Conservation (phyloP, 495 filamentous ascomycete genomes). For the Echria macrotheca region DNA sequence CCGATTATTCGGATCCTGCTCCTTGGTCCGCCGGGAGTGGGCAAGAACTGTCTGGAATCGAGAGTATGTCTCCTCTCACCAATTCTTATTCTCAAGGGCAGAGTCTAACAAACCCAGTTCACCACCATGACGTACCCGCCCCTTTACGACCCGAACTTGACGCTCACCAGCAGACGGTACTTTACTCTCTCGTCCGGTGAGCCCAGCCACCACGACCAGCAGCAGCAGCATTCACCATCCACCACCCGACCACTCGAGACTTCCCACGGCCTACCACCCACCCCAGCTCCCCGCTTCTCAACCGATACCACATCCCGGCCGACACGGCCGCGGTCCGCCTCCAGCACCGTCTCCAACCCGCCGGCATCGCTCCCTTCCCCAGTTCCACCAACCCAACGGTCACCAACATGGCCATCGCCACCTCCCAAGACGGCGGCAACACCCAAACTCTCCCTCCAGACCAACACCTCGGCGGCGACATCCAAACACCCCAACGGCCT, state of each 20-base stretch:
- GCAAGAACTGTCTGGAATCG: slow-evolving; percentile 25
- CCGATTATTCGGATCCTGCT: slow-evolving; percentile 23
- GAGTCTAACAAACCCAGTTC: slow-evolving; percentile 13
- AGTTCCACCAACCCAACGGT: not conserved
- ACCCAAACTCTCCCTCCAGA: slow-evolving; percentile 2
- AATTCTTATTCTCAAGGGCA: not conserved
- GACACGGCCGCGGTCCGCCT: slow-evolving; percentile 10
- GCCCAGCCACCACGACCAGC: not conserved
- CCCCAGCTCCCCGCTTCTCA: not conserved
- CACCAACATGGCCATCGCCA: not conserved
- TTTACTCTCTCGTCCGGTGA: slow-evolving; percentile 12
- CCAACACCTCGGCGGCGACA: no score
- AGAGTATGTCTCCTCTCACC: slow-evolving; percentile 10
- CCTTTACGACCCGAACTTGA: slow-evolving; percentile 19
- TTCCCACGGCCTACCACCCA: not conserved
- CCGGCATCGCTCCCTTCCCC: no score
- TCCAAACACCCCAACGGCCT: not conserved
- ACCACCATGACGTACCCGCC: slow-evolving; percentile 26
- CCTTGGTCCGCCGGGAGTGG: slow-evolving; percentile 21
- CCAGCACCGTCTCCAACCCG: slow-evolving; percentile 22
- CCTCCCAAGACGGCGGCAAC: not conserved
- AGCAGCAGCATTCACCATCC: not conserved
- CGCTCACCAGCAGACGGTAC: slow-evolving; percentile 18
- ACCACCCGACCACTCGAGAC: not conserved
- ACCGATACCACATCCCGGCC: not conserved